Evolutionary conservation across 371 early-diverging fungal genomes (phyloP).

Genomic region (Coemansia sp.): DNA sequence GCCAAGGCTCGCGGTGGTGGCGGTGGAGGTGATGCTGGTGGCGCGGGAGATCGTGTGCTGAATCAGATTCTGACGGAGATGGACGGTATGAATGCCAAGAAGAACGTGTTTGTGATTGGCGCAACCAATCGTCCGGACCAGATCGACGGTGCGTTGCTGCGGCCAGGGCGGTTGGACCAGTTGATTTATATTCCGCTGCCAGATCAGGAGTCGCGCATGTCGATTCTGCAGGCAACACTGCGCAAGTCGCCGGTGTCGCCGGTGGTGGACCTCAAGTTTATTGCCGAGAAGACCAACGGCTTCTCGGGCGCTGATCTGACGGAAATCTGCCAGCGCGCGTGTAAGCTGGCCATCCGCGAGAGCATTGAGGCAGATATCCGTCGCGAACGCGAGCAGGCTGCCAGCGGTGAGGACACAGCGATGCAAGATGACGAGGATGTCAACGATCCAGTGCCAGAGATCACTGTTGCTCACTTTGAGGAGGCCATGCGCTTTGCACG

Average conservation of each 20-base stretch:
- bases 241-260: slow-evolving; percentile 93
- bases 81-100: slow-evolving; percentile 99
- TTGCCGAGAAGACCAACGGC: slow-evolving; percentile 92
- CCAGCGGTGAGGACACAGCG: slow-evolving; percentile 64
- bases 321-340: slow-evolving; percentile 99
- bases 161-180: slow-evolving; percentile 99
- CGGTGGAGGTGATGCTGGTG: slow-evolving; percentile 90
- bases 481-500: slow-evolving; percentile 98
- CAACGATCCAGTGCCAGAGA: slow-evolving; percentile 80
- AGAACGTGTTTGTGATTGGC: slow-evolving; percentile 99
- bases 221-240: slow-evolving; percentile 91
- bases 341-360: slow-evolving; percentile 99
- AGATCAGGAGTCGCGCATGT: slow-evolving; percentile 85
- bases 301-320: slow-evolving; percentile 99
- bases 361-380: slow-evolving; percentile 94
- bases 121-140: slow-evolving; percentile 99
- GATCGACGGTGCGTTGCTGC: slow-evolving; percentile 91
- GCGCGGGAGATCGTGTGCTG: slow-evolving; percentile 98
- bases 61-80: slow-evolving; percentile 99
- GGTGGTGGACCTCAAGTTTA: slow-evolving; percentile 82
- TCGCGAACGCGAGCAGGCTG: slow-evolving; percentile 67
- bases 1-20: slow-evolving; percentile 94
- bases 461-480: slow-evolving; percentile 95
- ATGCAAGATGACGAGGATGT: slow-evolving; percentile 76
- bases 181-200: slow-evolving; percentile 99